Evolutionary conservation across 768 basidiomycete genomes (phyloP).

Genomic region (Boletus insuetus): DNA sequence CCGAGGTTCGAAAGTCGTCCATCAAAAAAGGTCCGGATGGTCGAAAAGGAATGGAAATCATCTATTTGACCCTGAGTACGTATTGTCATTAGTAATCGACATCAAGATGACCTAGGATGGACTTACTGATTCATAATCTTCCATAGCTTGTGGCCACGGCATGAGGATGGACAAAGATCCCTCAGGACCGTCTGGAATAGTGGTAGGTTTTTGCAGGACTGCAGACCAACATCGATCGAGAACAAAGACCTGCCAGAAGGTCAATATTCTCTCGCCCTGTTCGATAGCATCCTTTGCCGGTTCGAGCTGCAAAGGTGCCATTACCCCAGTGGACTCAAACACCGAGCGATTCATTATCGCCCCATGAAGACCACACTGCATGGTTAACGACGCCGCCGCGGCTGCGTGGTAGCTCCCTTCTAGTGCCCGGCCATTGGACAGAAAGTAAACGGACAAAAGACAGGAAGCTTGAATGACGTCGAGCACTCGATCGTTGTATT

Average conservation of each 20-base stretch:
- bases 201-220: conserved; percentile 61
- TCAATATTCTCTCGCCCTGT: conserved; percentile 67
- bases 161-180: conserved; percentile 59
- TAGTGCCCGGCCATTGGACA: conserved; percentile 71
- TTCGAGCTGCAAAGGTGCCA: conserved; percentile 45
- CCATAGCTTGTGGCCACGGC: conserved; percentile 74
- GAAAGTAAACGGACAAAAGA: conserved; percentile 70
- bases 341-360: conserved; percentile 33
- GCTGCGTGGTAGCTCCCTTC: conserved; percentile 79
- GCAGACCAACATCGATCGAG: conserved; percentile 82
- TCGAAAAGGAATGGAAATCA: conserved; percentile 50
- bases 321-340: conserved; percentile 36
- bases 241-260: conserved; percentile 84
- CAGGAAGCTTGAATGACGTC: conserved; percentile 79
- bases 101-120: conserved; percentile 5
- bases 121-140: conserved; percentile 69
- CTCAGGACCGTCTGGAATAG: conserved; percentile 62
- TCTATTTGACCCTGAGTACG: conserved; percentile 54
- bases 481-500: conserved; percentile 50
- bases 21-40: conserved; percentile 60
- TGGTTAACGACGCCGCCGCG: conserved; percentile 67
- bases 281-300: conserved; percentile 57
- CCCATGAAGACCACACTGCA: conserved; percentile 70
- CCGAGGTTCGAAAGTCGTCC: conserved; percentile 48
- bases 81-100: conserved; percentile 15